phyloP scores from a whole-genome alignment of 331 rosid species.

The Telfairia occidentalis region DNA sequence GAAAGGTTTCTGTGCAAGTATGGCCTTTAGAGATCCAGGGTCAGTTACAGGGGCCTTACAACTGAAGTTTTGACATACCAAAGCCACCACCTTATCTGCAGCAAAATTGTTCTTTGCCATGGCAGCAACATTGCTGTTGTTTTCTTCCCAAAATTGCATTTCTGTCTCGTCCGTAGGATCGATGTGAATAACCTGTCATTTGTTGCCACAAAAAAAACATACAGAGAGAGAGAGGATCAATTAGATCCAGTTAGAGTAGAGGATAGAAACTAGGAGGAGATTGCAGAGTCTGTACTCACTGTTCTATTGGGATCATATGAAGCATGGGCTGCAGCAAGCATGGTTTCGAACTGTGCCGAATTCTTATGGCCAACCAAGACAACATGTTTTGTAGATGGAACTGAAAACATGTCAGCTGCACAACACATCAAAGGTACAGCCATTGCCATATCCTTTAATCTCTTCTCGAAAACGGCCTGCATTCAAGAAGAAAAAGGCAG shows the following conservation, averaged over 20 bases:
- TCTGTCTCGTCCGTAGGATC: constrained; percentile 52
- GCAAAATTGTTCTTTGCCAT: constrained; percentile 53
- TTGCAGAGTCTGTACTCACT: constrained; percentile 29
- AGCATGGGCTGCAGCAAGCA: constrained; percentile 63
- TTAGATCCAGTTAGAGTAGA: not conserved
- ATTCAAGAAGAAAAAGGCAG: not conserved
- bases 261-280: not conserved
- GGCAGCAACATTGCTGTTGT: constrained; percentile 48
- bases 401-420: constrained; percentile 62
- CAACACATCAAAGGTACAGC: constrained; percentile 96
- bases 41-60: constrained; percentile 53
- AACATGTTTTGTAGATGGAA: constrained; percentile 53
- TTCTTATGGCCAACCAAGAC: constrained; percentile 63
- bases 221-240: not conserved
- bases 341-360: constrained; percentile 40
- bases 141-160: constrained; percentile 72
- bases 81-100: constrained; percentile 48
- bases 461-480: constrained; percentile 78
- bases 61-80: constrained; percentile 80
- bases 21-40: constrained; percentile 36
- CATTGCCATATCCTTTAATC: constrained; percentile 66
- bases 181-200: constrained; percentile 60
- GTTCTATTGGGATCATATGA: constrained; percentile 65
- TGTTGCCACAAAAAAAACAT: not conserved
- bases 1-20: constrained; percentile 34